Conservation (phyloP, 1,284 basidiomycete species). For the Leccinum solheimii region DNA sequence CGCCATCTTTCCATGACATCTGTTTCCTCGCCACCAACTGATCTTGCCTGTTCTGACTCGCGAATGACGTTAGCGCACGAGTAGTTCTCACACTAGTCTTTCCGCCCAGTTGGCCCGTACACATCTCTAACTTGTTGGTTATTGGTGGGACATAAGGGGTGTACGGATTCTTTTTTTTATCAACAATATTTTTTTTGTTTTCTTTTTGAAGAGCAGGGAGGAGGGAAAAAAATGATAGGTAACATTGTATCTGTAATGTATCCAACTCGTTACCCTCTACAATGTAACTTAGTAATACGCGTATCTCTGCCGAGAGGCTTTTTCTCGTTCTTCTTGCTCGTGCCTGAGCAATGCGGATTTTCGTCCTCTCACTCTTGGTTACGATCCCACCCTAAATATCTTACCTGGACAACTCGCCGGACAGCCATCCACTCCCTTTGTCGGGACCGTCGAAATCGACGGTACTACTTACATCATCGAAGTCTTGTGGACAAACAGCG, state of each 20-base stretch:
- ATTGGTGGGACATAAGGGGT: not conserved
- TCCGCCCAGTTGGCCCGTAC: not conserved
- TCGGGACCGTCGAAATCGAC: no score
- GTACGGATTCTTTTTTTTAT: conserved; percentile 12
- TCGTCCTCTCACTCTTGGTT: no score
- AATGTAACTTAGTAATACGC: conserved; percentile 28
- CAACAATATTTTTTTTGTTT: conserved; percentile 4
- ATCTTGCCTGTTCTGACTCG: conserved; percentile 22
- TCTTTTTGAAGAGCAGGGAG: not conserved
- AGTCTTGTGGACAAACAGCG: no score
- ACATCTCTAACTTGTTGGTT: not conserved
- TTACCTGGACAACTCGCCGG: no score
- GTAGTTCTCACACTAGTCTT: not conserved
- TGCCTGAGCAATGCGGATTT: not conserved
- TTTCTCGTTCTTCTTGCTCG: not conserved
- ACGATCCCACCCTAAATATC: no score
- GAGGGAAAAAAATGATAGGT: conserved; percentile 9
- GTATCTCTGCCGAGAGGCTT: not conserved
- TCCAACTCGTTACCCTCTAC: conserved; percentile 25
- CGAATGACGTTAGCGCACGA: conserved; percentile 28
- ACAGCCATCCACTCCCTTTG: no score
- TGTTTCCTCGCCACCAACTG: conserved; percentile 10
- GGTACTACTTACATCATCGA: no score
- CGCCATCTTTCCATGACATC: conserved; percentile 33
- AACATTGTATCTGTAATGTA: conserved; percentile 30